Base-by-base conservation (phyloP, 2,329 filamentous ascomycete species). In the Bretziella fagacearum region DNA sequence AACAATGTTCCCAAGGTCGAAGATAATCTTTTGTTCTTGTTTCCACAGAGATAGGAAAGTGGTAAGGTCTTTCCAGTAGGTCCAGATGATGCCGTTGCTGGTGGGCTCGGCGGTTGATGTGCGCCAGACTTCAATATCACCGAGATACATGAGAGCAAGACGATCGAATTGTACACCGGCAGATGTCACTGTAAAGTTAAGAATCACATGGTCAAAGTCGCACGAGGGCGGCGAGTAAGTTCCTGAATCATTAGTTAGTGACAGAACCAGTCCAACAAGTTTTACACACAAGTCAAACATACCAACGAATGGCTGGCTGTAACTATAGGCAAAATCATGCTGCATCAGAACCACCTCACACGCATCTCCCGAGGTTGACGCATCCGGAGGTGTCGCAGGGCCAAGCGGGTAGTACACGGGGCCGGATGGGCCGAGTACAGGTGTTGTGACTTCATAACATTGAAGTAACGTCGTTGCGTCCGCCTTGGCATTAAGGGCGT, bases 31-130 rank as follows among this genome's bases (percentile, higher is more conserved):
- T 57, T 87, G 82, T 1, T 73, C 69, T 41, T 68, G 54, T 52
- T 71, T 75, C 73, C 84, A 86, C 10, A 91, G 63, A 3, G 73
- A 67, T 13, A 79, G 63, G 57, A 78, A 87, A 46, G 72, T 68
- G 1, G 79, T 82, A 74, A 86, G 77, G 57, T 93, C 83, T 60
- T 89, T 91, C 47, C 78, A 65, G 57, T 84, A 85, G 1, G 72
- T 77, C 81, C 81, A 89, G 37, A 70, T 64, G 52, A 91, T 86
- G 5, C 83, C 84, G 18, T 69, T 69, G 3, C 63, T 55, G 0
- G 76, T 84, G 1, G 84, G 83, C 62, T 93, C 81, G 3, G 84
- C 81, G 1, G 84, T 93, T 4, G 82, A 86, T 2, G 83, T 87
- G 20, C 84, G 70, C 67, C 81, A 91, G n/a, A 93, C 70, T 58